phyloP scores from a whole-genome alignment of 371 early-diverging fungal genomes.

The Apophysomyces elegans region DNA sequence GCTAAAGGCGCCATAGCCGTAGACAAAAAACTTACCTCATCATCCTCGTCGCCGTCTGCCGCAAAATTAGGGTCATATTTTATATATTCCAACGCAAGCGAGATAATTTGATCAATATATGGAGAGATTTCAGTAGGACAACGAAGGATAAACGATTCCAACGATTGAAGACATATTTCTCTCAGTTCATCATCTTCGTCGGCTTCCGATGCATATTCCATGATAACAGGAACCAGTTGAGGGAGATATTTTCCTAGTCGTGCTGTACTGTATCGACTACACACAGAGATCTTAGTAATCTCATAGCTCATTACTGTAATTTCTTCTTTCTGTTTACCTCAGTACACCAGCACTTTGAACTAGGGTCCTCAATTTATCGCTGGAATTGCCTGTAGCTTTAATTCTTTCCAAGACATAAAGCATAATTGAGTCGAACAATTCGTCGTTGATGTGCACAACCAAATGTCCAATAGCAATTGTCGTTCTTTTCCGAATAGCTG shows the following conservation, averaged over 20 bases:
- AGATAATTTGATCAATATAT: conserved; percentile 66
- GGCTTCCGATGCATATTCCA: conserved; percentile 53
- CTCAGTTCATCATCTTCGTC: conserved; percentile 86
- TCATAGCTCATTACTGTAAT: neutral
- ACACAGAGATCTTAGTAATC: neutral
- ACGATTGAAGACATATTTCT: conserved; percentile 83
- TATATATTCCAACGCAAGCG: conserved; percentile 68
- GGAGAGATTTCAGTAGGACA: conserved; percentile 77
- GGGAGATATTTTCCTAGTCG: conserved; percentile 73
- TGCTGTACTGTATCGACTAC: conserved; percentile 73
- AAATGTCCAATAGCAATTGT: conserved; percentile 76
- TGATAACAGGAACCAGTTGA: conserved; percentile 68
- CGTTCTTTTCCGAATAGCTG: conserved; percentile 85
- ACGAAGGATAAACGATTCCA: conserved; percentile 82
- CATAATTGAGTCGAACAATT: conserved; percentile 69
- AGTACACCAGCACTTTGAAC: conserved; percentile 76
- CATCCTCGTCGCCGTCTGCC: conserved; percentile 66
- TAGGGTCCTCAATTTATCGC: conserved; percentile 73
- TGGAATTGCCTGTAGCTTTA: conserved; percentile 47
- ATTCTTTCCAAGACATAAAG: conserved; percentile 35
- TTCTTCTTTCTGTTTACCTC: conserved; percentile 48
- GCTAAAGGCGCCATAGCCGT: neutral
- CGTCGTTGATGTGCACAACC: conserved; percentile 74
- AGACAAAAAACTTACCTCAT: conserved; percentile 46
- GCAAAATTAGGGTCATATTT: conserved; percentile 92